phyloP scores from a whole-genome alignment of 768 basidiomycete species.

The Boletus tomentosulus region DNA sequence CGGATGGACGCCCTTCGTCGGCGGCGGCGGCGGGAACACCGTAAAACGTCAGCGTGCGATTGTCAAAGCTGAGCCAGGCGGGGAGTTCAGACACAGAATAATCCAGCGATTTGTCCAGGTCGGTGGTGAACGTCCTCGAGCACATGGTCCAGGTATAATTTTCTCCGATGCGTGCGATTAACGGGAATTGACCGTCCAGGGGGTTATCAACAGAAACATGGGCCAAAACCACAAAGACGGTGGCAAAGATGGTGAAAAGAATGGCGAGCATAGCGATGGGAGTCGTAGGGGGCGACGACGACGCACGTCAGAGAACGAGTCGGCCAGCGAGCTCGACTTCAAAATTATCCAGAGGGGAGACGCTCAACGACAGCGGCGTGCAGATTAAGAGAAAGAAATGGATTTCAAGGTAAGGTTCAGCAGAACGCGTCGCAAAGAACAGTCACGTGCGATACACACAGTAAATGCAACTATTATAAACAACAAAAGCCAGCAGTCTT shows the following conservation, averaged over 20 bases:
- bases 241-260: constrained; percentile 50
- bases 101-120: constrained; percentile 37
- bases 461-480: neutral
- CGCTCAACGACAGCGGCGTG: neutral
- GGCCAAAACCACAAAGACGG: constrained; percentile 38
- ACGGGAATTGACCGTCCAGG: constrained; percentile 69
- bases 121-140: constrained; percentile 56
- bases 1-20: constrained; percentile 59
- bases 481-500: constrained; percentile 2
- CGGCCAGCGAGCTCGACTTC: constrained; percentile 56
- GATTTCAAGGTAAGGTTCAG: constrained; percentile 7
- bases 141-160: constrained; percentile 71
- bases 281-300: constrained; percentile 44
- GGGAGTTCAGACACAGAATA: constrained; percentile 63
- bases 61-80: constrained; percentile 74
- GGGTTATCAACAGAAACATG: constrained; percentile 54
- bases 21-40: constrained; percentile 57
- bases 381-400: constrained; percentile 7
- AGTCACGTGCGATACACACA: constrained; percentile 25
- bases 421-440: constrained; percentile 14
- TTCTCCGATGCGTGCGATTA: constrained; percentile 63
- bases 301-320: constrained; percentile 39
- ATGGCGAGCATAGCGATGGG: constrained; percentile 59
- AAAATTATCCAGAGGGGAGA: constrained; percentile 8
- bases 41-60: constrained; percentile 50